Evolutionary conservation across 116 monocot genomes (phyloP), one percentile per base, ranked within the genome.

Genomic region (Cymodocea nodosa): DNA sequence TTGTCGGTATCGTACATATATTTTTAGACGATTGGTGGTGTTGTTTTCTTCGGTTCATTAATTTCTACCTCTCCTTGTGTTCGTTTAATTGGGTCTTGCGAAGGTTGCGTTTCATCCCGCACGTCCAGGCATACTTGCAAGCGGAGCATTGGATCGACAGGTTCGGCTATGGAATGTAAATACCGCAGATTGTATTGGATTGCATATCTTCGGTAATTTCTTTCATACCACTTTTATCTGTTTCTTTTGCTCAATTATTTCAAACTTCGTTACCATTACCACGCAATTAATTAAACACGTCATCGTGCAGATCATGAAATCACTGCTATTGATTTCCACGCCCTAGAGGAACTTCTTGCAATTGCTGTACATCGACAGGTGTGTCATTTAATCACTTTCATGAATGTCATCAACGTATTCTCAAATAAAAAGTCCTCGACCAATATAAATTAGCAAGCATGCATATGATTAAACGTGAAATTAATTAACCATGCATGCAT

Each of bases 131-230:
- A 84, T 97, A 65, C 85, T 97, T 83, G 97, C 90, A 30, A 97
- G 97, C 82, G 97, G 97, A 36, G 91, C 91, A 60, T 82, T 97
- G 74, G 97, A 97, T 78, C 90, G 91, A 67, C 91, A 97, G 81
- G 90, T 97, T 68, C 85, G 97, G 20, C 68, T 97, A 11, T 97
- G 97, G 97, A 81, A 97, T 82, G 87, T 91, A 50, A 76, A 70
- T 30, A 90, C 88, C 51, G 80, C 85, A 36, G 81, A 85, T 72
- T 90, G 87, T 60, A 88, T 97, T 65, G 81, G 83, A 65, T 97
- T 88, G 51, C 79, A 73, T 6, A 76, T 80, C 74, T 97, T 97
- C 69, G 76, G 97, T 97, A 91, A 71, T 75, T 39, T 65, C 23
- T 50, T 20, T 2, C 19, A 4, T 10, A 6, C 37, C 68, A 8